Evolutionary conservation across 495 filamentous ascomycete genomes (phyloP).

Genomic region (Friedmanniomyces simplex): DNA sequence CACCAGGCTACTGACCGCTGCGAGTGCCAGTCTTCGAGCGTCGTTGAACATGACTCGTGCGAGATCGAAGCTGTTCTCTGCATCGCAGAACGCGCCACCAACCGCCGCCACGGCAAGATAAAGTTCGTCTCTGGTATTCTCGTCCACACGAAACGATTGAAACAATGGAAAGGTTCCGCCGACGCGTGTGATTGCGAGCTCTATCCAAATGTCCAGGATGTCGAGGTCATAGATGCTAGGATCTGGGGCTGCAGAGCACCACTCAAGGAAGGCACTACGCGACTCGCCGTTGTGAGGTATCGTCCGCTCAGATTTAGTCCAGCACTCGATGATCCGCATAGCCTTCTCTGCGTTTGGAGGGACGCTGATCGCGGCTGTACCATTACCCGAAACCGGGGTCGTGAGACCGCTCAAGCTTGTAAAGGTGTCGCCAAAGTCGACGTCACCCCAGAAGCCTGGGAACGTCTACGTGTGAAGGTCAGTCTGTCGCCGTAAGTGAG

Average conservation of each 20-base stretch:
- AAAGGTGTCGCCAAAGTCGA: background rate
- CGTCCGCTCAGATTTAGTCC: background rate
- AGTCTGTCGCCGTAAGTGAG: background rate
- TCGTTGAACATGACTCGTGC: conserved; percentile 9
- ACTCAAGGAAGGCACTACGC: background rate
- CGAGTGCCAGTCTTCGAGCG: conserved; percentile 1
- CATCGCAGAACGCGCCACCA: background rate
- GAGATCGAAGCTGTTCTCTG: background rate
- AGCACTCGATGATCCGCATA: background rate
- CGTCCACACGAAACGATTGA: background rate
- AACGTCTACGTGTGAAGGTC: background rate
- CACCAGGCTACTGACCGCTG: background rate
- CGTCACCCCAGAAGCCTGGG: background rate
- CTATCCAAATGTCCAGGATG: background rate
- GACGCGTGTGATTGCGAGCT: background rate
- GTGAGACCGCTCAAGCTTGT: background rate
- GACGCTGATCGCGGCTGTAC: background rate
- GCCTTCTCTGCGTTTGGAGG: background rate
- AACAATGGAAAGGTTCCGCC: background rate
- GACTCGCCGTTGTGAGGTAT: background rate
- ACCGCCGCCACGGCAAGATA: conserved; percentile 1
- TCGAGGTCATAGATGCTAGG: background rate
- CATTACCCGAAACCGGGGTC: background rate
- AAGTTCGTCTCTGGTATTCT: background rate
- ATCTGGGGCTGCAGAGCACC: background rate